Evolutionary conservation across 208 protist species (phyloP), one percentile per base, ranked within the genome.

Genomic region (Kentomonas sorsogonicus): DNA sequence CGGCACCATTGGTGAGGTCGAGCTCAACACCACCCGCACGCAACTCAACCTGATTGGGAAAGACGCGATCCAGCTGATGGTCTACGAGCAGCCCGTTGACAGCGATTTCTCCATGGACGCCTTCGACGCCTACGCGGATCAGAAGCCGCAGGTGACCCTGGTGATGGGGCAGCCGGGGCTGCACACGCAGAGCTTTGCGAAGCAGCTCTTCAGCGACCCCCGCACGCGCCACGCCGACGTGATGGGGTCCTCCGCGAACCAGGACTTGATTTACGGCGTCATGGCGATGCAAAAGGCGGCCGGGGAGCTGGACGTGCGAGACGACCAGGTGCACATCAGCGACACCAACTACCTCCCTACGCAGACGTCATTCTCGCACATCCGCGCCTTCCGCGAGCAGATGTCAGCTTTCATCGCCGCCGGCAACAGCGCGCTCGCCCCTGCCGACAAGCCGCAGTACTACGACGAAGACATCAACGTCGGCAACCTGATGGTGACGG

Each of bases 91-190:
- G n/a, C 41, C 36, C n/a, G 54, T 57, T 38, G 50, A 48, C 25
- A 18, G 54, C 27, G 39, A 3, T 29, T 72, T 0, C 66, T 76
- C 29, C 1, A 65, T 66, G 31, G 45, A 16, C n/a, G 50, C 46
- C 23, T 88, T 75, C 41, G 57, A 75, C 41, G 33, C 29, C 3
- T 81, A 83, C 63, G 77, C 71, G 22, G 52, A 73, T 33, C 48
- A 60, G 5, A 51, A 53, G 38, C 68, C 69, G 43, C 77, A 89
- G 68, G 81, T 56, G 26, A 59, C 80, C 36, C 47, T 89, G 2
- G 15, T 82, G 10, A 75, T 66, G 16, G 71, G 63, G 16, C 29
- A 29, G 13, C 53, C 56, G 6, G 41, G 38, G 5, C 2, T 7
- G 16, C 70, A 79, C 54, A 72, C 68, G 10, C 9, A 27, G 10